These are phyloP conservation scores for Russula brevipes DNA, from an alignment of 768 basidiomycete species.

Conservation along the genomic window DNA sequence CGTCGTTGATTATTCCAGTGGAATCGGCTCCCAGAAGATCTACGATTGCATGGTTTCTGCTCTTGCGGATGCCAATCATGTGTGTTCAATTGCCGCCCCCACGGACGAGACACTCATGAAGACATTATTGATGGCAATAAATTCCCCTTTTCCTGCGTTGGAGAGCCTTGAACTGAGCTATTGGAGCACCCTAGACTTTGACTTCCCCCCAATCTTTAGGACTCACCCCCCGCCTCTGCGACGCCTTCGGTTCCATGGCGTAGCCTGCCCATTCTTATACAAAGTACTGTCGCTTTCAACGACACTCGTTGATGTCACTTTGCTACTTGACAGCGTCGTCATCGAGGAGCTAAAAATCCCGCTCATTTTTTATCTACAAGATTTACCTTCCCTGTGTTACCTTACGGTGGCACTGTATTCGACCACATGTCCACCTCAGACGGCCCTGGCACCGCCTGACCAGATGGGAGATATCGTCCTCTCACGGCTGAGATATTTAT, in stretches of 20 bases:
- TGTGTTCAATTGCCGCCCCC: not conserved
- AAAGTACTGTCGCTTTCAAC: not conserved
- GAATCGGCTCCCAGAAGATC: too few relatives aligned
- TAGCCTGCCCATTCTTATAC: not conserved
- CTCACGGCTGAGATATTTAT: not conserved
- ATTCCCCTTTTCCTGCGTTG: not conserved
- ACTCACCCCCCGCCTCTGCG: not conserved
- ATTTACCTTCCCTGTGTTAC: not conserved
- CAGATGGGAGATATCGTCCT: not conserved
- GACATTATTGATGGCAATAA: not conserved
- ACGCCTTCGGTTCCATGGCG: not conserved
- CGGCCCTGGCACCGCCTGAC: too few relatives aligned
- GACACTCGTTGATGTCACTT: not conserved
- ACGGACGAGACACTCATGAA: too few relatives aligned
- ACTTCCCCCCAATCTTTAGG: not conserved
- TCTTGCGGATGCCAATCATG: not conserved
- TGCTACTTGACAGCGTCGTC: not conserved
- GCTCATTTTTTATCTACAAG: not conserved
- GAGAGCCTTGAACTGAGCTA: not conserved
- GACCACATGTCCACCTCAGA: too few relatives aligned
- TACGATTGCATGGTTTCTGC: not conserved
- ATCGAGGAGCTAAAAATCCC: not conserved
- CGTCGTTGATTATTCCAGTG: not conserved
- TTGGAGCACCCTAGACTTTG: too few relatives aligned
- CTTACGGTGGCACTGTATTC: not conserved